phyloP scores from a whole-genome alignment of 306 rosid genomes.

The Vachellia collinsii region DNA sequence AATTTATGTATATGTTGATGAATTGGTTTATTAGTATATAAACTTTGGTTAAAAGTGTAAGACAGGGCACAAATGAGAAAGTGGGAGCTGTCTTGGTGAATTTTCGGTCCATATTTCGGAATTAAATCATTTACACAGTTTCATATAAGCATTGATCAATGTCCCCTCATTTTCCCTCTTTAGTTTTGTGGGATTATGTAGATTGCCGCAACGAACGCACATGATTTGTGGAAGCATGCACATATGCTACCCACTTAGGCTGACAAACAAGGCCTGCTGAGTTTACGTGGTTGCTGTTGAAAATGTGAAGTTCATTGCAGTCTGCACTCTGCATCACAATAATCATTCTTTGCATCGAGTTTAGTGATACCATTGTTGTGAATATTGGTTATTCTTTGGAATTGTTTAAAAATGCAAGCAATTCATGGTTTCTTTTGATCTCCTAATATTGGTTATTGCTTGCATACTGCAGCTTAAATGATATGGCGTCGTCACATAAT shows the following conservation, averaged over 20 bases:
- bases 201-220: background rate
- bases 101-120: background rate
- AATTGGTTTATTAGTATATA: background rate
- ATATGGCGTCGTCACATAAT: conserved; percentile 84
- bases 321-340: background rate
- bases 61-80: conserved; percentile 15
- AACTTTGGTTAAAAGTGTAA: conserved; percentile 11
- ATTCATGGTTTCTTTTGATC: conserved; percentile 11
- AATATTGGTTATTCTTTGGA: background rate
- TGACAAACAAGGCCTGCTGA: conserved; percentile 12
- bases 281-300: conserved; percentile 3
- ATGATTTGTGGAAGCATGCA: background rate
- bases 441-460: conserved; percentile 19
- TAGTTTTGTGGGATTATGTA: conserved; percentile 20
- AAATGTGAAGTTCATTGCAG: background rate
- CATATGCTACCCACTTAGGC: background rate
- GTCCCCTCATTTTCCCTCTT: conserved; percentile 3
- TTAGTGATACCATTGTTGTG: background rate
- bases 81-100: background rate
- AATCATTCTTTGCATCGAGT: conserved; percentile 19
- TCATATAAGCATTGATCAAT: conserved; percentile 9
- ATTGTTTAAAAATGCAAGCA: conserved; percentile 8
- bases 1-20: background rate
- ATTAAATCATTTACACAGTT: background rate
- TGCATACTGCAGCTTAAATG: conserved; percentile 50